Base-by-base conservation (phyloP, 2,329 filamentous ascomycete genomes). In the Colletotrichum brevisporum region DNA sequence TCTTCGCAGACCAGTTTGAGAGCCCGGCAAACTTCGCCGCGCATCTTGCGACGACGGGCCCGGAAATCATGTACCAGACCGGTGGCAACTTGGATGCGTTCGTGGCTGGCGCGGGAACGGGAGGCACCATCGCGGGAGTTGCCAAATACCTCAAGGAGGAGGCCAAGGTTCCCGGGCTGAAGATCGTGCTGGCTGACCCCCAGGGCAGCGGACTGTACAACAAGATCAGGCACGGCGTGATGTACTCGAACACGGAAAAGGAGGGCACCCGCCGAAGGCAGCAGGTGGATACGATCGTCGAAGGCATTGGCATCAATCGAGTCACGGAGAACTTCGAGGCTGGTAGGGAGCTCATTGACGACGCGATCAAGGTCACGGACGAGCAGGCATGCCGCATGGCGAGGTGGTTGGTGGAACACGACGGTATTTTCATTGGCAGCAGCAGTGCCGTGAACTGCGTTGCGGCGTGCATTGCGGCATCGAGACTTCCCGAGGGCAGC, bases 1-100 rank as follows among this genome's bases (percentile, higher is more conserved):
- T 97, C 81, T 99, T 98, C 78, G 94, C 95, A 1, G 93, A 99
- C 79, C 96, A 99, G 78, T 99, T 99, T 77, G 96, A 99, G 82
- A 95, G 92, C 27, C 85, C 89, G 58, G 93, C 94, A 39, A 99
- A 99, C 81, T 97, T 92, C 87, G 85, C 88, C 53, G 95, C 96
- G 1, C 96, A 99, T 82, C 90, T 91, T 74, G 84, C 87, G 21
- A 89, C 90, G 15, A 99, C 96, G 0, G 96, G 96, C 0, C 96
- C 95, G 0, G 96, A 99, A 82, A 96, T 99, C 73, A 92, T 89
- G 75, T 82, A 84, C 1, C 96, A 99, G 82, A 93, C 92, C 6
- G 87, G 85, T 26, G 94, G 94, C 0, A 80, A 80, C 8, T 76
- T 98, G 2, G 93, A 97, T 78, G 95, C 94, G 3, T 98, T 98